Conservation (phyloP, 768 basidiomycete species). For the Sarcodon sp. region DNA sequence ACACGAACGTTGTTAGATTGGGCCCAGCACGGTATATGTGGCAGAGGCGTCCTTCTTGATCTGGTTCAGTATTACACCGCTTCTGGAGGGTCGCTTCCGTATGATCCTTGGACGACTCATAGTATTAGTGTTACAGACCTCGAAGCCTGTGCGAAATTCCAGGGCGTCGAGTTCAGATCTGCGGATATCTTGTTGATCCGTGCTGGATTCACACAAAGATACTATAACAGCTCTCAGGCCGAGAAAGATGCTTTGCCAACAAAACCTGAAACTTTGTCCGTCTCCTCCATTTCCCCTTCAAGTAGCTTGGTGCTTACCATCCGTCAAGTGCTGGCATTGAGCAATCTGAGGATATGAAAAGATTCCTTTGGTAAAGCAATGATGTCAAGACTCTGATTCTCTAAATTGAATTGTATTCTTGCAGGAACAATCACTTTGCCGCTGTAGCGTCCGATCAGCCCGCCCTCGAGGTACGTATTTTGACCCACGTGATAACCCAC, state of each 20-base stretch:
- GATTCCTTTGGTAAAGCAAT: conserved; percentile 51
- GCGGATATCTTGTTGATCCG: conserved; percentile 52
- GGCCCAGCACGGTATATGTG: conserved; percentile 60
- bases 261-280: conserved; percentile 42
- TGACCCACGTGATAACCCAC: neutral
- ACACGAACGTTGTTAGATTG: conserved; percentile 30
- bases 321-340: conserved; percentile 47
- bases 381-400: neutral
- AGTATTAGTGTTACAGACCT: conserved; percentile 39
- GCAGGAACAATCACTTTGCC: conserved; percentile 63
- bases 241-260: conserved; percentile 29
- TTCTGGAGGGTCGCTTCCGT: conserved; percentile 28
- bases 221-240: conserved; percentile 25
- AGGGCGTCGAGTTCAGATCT: conserved; percentile 43
- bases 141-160: conserved; percentile 40
- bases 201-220: conserved; percentile 52
- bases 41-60: conserved; percentile 57
- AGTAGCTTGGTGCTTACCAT: neutral
- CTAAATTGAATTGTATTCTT: neutral
- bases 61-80: conserved; percentile 36
- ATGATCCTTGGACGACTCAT: conserved; percentile 51
- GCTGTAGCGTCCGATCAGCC: conserved; percentile 61
- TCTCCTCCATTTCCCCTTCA: conserved; percentile 1
- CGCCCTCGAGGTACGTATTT: conserved; percentile 36
- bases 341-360: conserved; percentile 58